These are phyloP conservation scores for Trichophyton rubrum DNA, from an alignment of 2,329 filamentous ascomycete species.

Conservation along the genomic window DNA sequence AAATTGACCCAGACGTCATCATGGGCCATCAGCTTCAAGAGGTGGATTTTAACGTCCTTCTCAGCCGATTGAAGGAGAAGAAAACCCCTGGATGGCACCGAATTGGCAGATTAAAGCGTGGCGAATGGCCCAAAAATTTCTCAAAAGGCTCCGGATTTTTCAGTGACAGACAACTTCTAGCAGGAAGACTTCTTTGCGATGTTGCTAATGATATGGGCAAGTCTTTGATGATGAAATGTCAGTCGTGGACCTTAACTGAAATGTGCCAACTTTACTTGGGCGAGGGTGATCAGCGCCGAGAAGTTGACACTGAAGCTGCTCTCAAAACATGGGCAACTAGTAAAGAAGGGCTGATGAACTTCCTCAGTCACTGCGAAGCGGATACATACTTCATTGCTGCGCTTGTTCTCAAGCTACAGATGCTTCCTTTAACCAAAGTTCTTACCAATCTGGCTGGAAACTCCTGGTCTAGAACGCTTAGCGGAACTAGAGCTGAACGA, in stretches of 20 bases:
- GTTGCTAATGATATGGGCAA: conserved; percentile 94
- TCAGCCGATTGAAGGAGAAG: conserved; percentile 76
- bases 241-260: conserved; percentile 94
- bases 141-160: conserved; percentile 82
- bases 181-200: conserved; percentile 84
- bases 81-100: conserved; percentile 92
- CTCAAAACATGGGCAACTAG: conserved; percentile 76
- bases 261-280: conserved; percentile 89
- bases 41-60: conserved; percentile 82
- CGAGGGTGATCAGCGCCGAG: conserved; percentile 57
- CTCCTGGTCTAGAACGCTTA: conserved; percentile 92
- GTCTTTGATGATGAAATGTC: conserved; percentile 91
- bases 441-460: conserved; percentile 94
- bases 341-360: conserved; percentile 80
- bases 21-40: conserved; percentile 94
- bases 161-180: conserved; percentile 76
- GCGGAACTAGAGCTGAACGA: conserved; percentile 87
- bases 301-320: conserved; percentile 78
- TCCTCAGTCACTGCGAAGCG: conserved; percentile 82
- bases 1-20: conserved; percentile 83
- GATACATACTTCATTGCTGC: conserved; percentile 95
- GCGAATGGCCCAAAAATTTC: conserved; percentile 76
- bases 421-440: conserved; percentile 86
- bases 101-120: conserved; percentile 71
- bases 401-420: conserved; percentile 74